A percentile compares a stretch with the other conserved stretches of the same genome.
Conservation (phyloP, 345 rosid species). For the Salix exigua region DNA sequence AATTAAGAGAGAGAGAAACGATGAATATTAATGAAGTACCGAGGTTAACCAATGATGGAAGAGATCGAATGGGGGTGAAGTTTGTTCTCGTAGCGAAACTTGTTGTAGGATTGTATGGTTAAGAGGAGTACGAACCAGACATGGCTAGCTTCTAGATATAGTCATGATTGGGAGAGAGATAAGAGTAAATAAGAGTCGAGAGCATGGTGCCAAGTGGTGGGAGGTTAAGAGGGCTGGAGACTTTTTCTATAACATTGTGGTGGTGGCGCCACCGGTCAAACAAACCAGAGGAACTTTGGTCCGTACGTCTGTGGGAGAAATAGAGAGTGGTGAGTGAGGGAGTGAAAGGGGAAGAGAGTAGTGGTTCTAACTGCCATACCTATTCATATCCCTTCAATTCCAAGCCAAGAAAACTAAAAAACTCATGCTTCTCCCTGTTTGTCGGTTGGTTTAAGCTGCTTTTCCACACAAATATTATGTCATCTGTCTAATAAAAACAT, state of each 20-base stretch:
- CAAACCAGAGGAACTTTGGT: slow-evolving; percentile 25
- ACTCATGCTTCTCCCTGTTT: slow-evolving; percentile 47
- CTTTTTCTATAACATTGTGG: slow-evolving; percentile 44
- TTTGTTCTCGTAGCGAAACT: slow-evolving; percentile 49
- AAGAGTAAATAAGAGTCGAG: slow-evolving; percentile 8
- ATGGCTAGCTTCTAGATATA: slow-evolving; percentile 57
- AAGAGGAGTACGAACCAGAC: slow-evolving; percentile 26
- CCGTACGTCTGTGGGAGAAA: slow-evolving; percentile 25
- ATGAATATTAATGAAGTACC: neutral
- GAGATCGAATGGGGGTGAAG: slow-evolving; percentile 15
- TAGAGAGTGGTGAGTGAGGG: slow-evolving; percentile 9
- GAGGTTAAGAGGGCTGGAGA: slow-evolving; percentile 35
- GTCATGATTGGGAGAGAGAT: slow-evolving; percentile 31
- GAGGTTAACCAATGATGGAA: slow-evolving; percentile 2
- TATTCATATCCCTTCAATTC: slow-evolving; percentile 63
- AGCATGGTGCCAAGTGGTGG: slow-evolving; percentile 59
- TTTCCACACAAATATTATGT: slow-evolving; percentile 38
- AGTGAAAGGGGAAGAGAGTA: slow-evolving; percentile 16
- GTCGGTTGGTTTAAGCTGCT: slow-evolving; percentile 53
- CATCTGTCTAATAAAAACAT: neutral
- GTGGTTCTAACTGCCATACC: slow-evolving; percentile 53
- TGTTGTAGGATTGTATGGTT: slow-evolving; percentile 47
- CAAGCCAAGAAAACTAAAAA: slow-evolving; percentile 55
- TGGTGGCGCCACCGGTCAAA: slow-evolving; percentile 50
- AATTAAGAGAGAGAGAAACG: neutral